Evolutionary conservation across 2,329 filamentous ascomycete species (phyloP).

Genomic region (Claviceps fusiformis): DNA sequence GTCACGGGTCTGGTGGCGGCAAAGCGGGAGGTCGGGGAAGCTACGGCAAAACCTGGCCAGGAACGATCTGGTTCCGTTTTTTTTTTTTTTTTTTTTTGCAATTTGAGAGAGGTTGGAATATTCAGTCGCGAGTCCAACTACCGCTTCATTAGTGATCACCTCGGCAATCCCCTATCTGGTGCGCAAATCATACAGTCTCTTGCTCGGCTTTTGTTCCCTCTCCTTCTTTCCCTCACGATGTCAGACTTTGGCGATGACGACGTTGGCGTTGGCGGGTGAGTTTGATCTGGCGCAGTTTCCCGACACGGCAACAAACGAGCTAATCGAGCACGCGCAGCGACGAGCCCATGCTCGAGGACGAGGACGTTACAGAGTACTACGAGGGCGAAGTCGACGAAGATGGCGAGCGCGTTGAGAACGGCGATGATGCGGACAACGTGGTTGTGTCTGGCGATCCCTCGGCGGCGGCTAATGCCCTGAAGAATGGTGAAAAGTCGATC

Average conservation of each 20-base stretch:
- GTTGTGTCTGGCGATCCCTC: slow-evolving; percentile 49
- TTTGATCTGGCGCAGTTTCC: slow-evolving; percentile 10
- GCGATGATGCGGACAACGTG: slow-evolving; percentile 45
- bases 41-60: slow-evolving; percentile 15
- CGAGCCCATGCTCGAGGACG: slow-evolving; percentile 60
- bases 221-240: too few relatives aligned
- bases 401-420: slow-evolving; percentile 36
- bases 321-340: slow-evolving; percentile 32
- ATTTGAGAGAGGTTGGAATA: slow-evolving; percentile 17
- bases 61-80: slow-evolving; percentile 5
- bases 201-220: neutral
- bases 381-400: slow-evolving; percentile 40
- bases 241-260: slow-evolving; percentile 62
- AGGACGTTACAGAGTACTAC: slow-evolving; percentile 47
- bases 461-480: slow-evolving; percentile 40
- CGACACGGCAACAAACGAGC: neutral
- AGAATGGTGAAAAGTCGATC: slow-evolving; percentile 39
- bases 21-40: slow-evolving; percentile 12
- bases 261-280: slow-evolving; percentile 43
- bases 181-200: neutral
- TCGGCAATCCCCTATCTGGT: neutral
- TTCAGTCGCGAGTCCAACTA: slow-evolving; percentile 9
- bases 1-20: too few relatives aligned
- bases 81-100: too few relatives aligned
- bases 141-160: neutral